Evolutionary conservation across 1,139 yeast species (phyloP).

Genomic region (Blastobotrys petasosporus): DNA sequence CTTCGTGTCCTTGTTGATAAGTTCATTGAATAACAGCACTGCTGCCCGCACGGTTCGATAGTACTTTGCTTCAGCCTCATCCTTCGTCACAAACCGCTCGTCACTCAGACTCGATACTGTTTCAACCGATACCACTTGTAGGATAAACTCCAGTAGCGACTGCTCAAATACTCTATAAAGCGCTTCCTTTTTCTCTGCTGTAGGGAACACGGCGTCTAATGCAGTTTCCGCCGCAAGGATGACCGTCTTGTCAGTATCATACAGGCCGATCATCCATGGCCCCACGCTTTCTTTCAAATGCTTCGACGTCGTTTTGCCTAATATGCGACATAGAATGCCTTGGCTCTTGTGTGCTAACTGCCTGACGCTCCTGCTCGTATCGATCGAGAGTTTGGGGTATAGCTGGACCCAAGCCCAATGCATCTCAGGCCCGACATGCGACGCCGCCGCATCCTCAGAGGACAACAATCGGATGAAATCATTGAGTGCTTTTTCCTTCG

Average conservation of each 20-base stretch:
- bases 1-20: slow-evolving; percentile 30
- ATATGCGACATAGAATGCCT: slow-evolving; percentile 41
- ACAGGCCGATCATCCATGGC: slow-evolving; percentile 62
- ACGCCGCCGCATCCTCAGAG: slow-evolving; percentile 21
- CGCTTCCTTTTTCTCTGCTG: slow-evolving; percentile 51
- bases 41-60: slow-evolving; percentile 52
- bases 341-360: slow-evolving; percentile 58
- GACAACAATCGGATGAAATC: slow-evolving; percentile 42
- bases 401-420: slow-evolving; percentile 70
- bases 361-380: slow-evolving; percentile 62
- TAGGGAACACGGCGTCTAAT: slow-evolving; percentile 51
- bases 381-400: slow-evolving; percentile 72
- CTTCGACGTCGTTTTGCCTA: slow-evolving; percentile 59
- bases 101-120: slow-evolving; percentile 64
- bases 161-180: slow-evolving; percentile 55
- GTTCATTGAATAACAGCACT: slow-evolving; percentile 44
- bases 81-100: slow-evolving; percentile 60
- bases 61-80: slow-evolving; percentile 64
- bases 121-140: slow-evolving; percentile 51
- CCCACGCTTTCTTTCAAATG: slow-evolving; percentile 69
- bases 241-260: slow-evolving; percentile 63
- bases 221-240: slow-evolving; percentile 45
- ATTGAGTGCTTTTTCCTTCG: slow-evolving; percentile 71
- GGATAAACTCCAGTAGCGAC: slow-evolving; percentile 51
- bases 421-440: slow-evolving; percentile 40